Percentiles rank a stretch among this genome's conserved stretches.
phyloP scores from a whole-genome alignment of 139 green algal species.

The Tetradesmus obliquus region DNA sequence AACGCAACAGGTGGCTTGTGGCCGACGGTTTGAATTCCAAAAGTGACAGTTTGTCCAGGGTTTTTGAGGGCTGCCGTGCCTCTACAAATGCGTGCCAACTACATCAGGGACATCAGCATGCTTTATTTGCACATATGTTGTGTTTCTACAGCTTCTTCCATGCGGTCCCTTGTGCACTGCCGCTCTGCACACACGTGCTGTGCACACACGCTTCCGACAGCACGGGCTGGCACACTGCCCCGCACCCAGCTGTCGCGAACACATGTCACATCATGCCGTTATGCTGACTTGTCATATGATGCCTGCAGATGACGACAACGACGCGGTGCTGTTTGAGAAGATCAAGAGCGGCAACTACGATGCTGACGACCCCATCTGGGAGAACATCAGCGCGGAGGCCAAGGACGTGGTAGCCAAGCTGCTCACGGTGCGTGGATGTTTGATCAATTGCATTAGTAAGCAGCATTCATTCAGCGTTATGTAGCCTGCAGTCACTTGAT shows the following conservation, averaged over 20 bases:
- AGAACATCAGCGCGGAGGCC: slow-evolving; percentile 72
- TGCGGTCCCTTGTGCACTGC: too few species aligned
- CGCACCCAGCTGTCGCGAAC: neutral
- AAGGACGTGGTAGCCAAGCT: slow-evolving; percentile 81
- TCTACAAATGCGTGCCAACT: too few species aligned
- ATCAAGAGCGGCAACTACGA: slow-evolving; percentile 84
- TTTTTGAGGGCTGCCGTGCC: too few species aligned
- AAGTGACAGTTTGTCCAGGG: too few species aligned
- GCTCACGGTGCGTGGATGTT: slow-evolving; percentile 57
- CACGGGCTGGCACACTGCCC: neutral
- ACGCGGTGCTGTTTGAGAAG: slow-evolving; percentile 85
- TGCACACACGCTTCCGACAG: neutral
- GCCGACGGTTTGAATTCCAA: too few species aligned
- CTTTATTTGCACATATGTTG: too few species aligned
- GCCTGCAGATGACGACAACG: slow-evolving; percentile 81
- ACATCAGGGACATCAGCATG: too few species aligned
- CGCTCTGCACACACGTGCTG: too few species aligned
- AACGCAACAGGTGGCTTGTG: neutral
- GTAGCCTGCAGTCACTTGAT: slow-evolving; percentile 40
- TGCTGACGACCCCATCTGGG: slow-evolving; percentile 85
- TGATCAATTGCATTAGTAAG: too few species aligned
- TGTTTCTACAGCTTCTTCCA: too few species aligned
- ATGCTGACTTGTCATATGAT: neutral
- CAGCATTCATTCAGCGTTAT: too few species aligned
- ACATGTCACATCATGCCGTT: neutral